Evolutionary conservation across 2,329 filamentous ascomycete species (phyloP).

Genomic region (Pseudogymnoascus sp.): DNA sequence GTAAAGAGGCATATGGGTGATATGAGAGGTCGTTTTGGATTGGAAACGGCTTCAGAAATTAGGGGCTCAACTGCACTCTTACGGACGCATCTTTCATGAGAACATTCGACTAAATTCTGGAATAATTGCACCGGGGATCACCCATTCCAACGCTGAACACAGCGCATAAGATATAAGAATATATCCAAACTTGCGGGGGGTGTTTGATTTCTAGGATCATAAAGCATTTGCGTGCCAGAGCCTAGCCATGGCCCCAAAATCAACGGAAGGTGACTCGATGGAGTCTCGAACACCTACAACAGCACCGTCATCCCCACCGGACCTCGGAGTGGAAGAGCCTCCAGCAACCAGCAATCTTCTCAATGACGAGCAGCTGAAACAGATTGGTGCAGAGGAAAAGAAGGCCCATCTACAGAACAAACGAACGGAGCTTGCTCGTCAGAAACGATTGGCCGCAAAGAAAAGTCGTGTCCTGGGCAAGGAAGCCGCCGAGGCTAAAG

Average conservation of each 20-base stretch:
- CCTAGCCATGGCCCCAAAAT: slow-evolving; percentile 1
- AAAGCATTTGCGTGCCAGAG: neutral
- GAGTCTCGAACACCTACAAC: slow-evolving; percentile 9
- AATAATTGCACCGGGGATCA: neutral
- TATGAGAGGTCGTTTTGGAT: neutral
- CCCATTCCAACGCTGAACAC: neutral
- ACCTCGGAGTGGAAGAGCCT: neutral
- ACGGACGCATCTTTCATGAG: neutral
- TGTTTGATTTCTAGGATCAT: neutral
- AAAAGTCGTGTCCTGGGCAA: slow-evolving; percentile 45
- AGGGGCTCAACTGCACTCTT: neutral
- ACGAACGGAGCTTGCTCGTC: slow-evolving; percentile 32
- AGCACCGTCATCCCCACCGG: slow-evolving; percentile 7
- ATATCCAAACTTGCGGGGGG: neutral
- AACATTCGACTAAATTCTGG: neutral
- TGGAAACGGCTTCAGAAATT: neutral
- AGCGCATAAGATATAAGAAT: neutral
- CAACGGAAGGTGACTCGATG: neutral
- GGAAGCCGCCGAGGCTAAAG: slow-evolving; percentile 50
- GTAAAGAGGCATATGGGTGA: neutral
- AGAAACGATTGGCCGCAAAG: slow-evolving; percentile 29
- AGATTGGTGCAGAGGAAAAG: slow-evolving; percentile 35
- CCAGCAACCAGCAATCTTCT: slow-evolving; percentile 1
- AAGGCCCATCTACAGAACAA: slow-evolving; percentile 42
- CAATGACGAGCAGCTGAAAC: slow-evolving; percentile 21